A percentile compares a stretch with the other conserved stretches of the same genome.
Evolutionary conservation across 73 alveolate species (phyloP).

Genomic region (Uronychia binucleata): DNA sequence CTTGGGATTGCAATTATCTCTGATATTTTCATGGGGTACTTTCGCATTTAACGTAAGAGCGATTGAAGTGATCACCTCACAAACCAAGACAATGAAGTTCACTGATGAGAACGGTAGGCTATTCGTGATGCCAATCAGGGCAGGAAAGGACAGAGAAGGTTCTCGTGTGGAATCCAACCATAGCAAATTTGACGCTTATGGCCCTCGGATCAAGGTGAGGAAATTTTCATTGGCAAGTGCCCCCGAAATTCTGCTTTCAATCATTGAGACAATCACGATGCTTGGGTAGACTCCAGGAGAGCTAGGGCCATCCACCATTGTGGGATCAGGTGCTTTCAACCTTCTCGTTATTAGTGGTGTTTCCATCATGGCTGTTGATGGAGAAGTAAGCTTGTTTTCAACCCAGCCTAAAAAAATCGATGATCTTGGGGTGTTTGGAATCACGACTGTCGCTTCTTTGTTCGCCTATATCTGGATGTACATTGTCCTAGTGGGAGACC

Average conservation of each 20-base stretch:
- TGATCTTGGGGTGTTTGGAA: slow-evolving; percentile 54
- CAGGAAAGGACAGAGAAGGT: slow-evolving; percentile 22
- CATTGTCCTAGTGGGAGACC: slow-evolving; percentile 22
- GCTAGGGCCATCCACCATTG: slow-evolving; percentile 72
- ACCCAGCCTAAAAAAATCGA: slow-evolving; percentile 46
- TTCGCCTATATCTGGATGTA: slow-evolving; percentile 72
- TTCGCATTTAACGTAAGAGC: slow-evolving; percentile 8
- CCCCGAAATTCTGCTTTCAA: slow-evolving; percentile 73
- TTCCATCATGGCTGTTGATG: slow-evolving; percentile 67
- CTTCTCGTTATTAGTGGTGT: slow-evolving; percentile 61
- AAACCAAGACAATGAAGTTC: slow-evolving; percentile 29
- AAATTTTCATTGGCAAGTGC: slow-evolving; percentile 29
- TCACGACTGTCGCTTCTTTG: slow-evolving; percentile 49
- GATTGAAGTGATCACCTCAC: slow-evolving; percentile 65
- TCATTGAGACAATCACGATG: slow-evolving; percentile 49
- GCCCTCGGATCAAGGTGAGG: slow-evolving; percentile 63
- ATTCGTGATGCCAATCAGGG: not conserved
- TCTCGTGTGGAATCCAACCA: slow-evolving; percentile 80
- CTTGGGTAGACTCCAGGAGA: slow-evolving; percentile 47
- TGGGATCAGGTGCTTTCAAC: slow-evolving; percentile 75
- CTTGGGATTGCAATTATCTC: slow-evolving; percentile 63
- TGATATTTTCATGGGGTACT: slow-evolving; percentile 63
- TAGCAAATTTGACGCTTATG: slow-evolving; percentile 79
- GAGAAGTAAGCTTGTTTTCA: slow-evolving; percentile 17
- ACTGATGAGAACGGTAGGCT: not conserved